These are phyloP conservation scores for Dipteronia dyeriana DNA, from an alignment of 345 rosid species.

Conservation along the genomic window DNA sequence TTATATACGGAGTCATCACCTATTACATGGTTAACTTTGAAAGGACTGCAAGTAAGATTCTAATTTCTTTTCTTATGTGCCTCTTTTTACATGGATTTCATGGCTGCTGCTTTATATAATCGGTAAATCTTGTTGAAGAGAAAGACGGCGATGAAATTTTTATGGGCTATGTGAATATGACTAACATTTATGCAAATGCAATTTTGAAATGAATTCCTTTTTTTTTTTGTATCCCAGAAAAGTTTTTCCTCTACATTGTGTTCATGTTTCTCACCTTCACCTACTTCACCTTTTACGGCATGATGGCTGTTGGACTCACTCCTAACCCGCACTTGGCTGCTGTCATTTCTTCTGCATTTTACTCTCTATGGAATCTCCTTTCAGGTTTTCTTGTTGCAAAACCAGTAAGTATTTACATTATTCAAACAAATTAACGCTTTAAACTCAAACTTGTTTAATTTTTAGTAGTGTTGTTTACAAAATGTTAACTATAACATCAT, in stretches of 20 bases:
- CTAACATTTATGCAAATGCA: background rate
- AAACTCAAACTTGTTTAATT: background rate
- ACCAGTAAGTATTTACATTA: background rate
- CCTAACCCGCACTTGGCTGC: slow-evolving; percentile 68
- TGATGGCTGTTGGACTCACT: slow-evolving; percentile 84
- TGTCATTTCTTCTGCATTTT: slow-evolving; percentile 77
- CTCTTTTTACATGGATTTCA: background rate
- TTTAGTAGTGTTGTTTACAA: background rate
- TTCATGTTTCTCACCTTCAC: slow-evolving; percentile 47
- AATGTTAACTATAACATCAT: background rate
- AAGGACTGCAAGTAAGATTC: slow-evolving; percentile 63
- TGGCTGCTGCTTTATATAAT: background rate
- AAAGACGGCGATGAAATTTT: background rate
- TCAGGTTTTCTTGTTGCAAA: slow-evolving; percentile 65
- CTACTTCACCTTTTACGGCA: slow-evolving; percentile 78
- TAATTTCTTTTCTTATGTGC: background rate
- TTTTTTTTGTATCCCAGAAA: slow-evolving; percentile 18
- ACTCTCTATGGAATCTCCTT: slow-evolving; percentile 84
- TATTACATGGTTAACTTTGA: slow-evolving; percentile 85
- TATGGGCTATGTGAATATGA: background rate
- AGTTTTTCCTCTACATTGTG: slow-evolving; percentile 60
- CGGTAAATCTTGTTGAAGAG: too few relatives aligned
- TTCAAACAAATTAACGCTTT: background rate
- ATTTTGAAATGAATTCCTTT: background rate
- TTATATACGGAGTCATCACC: slow-evolving; percentile 73